phyloP scores from a whole-genome alignment of 192 early-diverging fungal species.

The Entophlyctis luteolus region DNA sequence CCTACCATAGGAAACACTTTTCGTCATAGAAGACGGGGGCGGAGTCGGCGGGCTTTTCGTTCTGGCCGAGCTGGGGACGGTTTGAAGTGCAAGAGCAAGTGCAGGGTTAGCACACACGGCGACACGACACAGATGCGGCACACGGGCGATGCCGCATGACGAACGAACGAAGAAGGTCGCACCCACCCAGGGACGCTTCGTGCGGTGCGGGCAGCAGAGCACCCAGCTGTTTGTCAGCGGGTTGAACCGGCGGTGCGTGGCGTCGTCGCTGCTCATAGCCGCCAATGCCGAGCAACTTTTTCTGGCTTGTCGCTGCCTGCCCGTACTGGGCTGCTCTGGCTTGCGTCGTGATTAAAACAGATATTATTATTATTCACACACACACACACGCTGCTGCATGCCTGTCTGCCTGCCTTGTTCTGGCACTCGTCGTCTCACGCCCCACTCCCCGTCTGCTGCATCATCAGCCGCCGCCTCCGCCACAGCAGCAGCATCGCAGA shows the following conservation, averaged over 20 bases:
- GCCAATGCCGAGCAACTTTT: neutral
- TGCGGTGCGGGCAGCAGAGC: slow-evolving; percentile 93
- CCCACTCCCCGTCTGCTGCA: neutral
- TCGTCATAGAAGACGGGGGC: slow-evolving; percentile 68
- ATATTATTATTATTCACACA: neutral
- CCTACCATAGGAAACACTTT: slow-evolving; percentile 64
- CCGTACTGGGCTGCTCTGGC: neutral
- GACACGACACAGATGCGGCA: no score
- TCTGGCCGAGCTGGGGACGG: slow-evolving; percentile 38
- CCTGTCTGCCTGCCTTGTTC: neutral
- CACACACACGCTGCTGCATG: neutral
- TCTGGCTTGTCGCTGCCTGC: no score
- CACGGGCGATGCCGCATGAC: neutral
- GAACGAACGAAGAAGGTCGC: slow-evolving; percentile 34
- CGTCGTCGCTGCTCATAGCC: neutral
- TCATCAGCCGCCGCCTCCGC: neutral
- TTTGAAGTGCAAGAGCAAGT: no score
- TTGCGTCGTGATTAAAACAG: neutral
- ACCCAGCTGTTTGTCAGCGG: slow-evolving; percentile 91
- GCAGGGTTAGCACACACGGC: neutral
- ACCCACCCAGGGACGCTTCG: slow-evolving; percentile 90
- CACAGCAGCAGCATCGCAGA: no score
- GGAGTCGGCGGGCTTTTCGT: slow-evolving; percentile 47
- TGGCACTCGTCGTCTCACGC: neutral
- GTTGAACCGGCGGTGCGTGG: slow-evolving; percentile 77